A percentile compares a stretch with the other conserved stretches of the same genome.
phyloP scores from a whole-genome alignment of 345 rosid genomes.

The Acer campestre region DNA sequence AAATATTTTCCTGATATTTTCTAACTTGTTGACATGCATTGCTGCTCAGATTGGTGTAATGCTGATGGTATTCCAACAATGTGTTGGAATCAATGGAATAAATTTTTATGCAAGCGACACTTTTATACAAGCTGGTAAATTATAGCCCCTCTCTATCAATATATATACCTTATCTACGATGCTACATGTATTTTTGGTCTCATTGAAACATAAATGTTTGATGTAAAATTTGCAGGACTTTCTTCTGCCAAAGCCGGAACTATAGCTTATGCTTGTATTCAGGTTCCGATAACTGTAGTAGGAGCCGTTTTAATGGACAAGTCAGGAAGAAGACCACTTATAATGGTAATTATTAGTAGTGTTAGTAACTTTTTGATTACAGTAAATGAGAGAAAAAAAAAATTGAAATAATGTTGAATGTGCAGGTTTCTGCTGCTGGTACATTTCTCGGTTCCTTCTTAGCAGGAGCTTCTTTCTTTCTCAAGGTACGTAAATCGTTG shows the following conservation, averaged over 20 bases:
- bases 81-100: constrained; percentile 80
- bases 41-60: constrained; percentile 75
- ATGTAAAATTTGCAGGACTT: constrained; percentile 56
- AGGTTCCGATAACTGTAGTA: constrained; percentile 78
- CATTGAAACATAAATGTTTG: background rate
- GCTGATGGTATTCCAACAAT: constrained; percentile 87
- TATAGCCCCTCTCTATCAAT: background rate
- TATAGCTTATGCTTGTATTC: constrained; percentile 78
- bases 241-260: constrained; percentile 76
- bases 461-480: constrained; percentile 74
- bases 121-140: constrained; percentile 78
- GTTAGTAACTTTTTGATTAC: no score
- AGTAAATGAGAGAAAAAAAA: no score
- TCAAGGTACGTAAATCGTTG: constrained; percentile 46
- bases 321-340: constrained; percentile 87
- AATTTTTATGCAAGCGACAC: constrained; percentile 87
- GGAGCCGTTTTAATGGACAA: constrained; percentile 83
- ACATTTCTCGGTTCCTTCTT: constrained; percentile 76
- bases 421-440: constrained; percentile 72
- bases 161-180: background rate
- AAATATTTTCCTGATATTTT: background rate
- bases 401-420: background rate
- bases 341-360: constrained; percentile 53
- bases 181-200: background rate
- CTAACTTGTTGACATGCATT: constrained; percentile 2